Evolutionary conservation across 768 basidiomycete genomes (phyloP).

Genomic region (Russula abietina): DNA sequence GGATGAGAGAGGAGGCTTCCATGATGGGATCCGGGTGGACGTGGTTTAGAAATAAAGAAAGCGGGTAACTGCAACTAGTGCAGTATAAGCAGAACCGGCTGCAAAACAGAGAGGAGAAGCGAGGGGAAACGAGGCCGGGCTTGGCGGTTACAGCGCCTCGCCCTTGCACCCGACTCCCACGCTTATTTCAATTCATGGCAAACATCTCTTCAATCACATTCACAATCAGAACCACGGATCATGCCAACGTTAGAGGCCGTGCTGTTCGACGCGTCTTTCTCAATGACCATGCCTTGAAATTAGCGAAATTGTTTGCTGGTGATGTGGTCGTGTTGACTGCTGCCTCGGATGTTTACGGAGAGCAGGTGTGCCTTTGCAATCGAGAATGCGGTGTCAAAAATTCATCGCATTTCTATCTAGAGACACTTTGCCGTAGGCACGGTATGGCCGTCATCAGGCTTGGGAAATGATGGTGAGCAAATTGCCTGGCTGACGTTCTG

Average conservation of each 20-base stretch:
- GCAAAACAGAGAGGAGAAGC: too few species aligned
- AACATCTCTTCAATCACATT: constrained; percentile 13
- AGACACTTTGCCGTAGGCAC: constrained; percentile 63
- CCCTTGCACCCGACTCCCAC: not conserved
- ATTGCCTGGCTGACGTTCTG: not conserved
- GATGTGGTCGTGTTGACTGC: constrained; percentile 57
- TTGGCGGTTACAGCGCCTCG: not conserved
- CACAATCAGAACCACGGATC: constrained; percentile 2
- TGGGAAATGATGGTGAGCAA: constrained; percentile 52
- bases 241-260: constrained; percentile 31
- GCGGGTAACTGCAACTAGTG: constrained; percentile 7
- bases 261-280: constrained; percentile 58
- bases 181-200: not conserved
- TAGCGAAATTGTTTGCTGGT: constrained; percentile 57
- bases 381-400: constrained; percentile 13
- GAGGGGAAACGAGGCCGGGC: not conserved
- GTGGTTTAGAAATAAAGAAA: not conserved
- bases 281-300: constrained; percentile 55
- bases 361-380: constrained; percentile 18
- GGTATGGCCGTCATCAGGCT: constrained; percentile 68
- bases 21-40: not conserved
- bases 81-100: not conserved
- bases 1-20: not conserved
- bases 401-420: constrained; percentile 1
- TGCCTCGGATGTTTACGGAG: constrained; percentile 23